These are phyloP conservation scores for Chaetomiaceae sp. DNA, from an alignment of 2,329 filamentous ascomycete genomes.

Conservation along the genomic window DNA sequence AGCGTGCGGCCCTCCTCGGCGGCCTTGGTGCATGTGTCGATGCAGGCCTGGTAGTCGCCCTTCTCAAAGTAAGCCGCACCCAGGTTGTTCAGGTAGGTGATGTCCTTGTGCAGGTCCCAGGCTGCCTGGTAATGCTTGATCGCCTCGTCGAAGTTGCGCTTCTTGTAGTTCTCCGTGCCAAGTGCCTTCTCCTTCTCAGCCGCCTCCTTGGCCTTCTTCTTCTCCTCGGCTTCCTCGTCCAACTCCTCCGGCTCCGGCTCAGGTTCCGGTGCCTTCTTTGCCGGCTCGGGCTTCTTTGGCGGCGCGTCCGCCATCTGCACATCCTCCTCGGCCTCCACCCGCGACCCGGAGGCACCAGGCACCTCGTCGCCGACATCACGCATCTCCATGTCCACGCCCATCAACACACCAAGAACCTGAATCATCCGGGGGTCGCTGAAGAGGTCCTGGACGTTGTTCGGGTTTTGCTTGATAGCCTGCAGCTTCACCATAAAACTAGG, in stretches of 20 bases:
- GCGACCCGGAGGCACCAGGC: slow-evolving; percentile 27
- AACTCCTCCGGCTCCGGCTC: slow-evolving; percentile 56
- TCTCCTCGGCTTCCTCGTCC: slow-evolving; percentile 77
- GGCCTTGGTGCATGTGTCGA: slow-evolving; percentile 81
- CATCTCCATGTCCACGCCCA: slow-evolving; percentile 89
- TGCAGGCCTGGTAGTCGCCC: slow-evolving; percentile 81
- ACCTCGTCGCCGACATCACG: slow-evolving; percentile 31
- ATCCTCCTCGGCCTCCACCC: slow-evolving; percentile 59
- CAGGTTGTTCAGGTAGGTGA: slow-evolving; percentile 95
- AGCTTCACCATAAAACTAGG: slow-evolving; percentile 86
- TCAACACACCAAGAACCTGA: slow-evolving; percentile 84
- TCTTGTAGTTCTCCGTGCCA: slow-evolving; percentile 96
- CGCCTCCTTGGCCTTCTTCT: slow-evolving; percentile 84
- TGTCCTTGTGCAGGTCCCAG: slow-evolving; percentile 92
- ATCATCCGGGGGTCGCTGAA: slow-evolving; percentile 89
- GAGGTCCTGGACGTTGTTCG: slow-evolving; percentile 68
- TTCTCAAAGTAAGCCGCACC: slow-evolving; percentile 94
- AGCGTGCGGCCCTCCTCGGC: slow-evolving; percentile 84
- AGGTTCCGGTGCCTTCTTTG: slow-evolving; percentile 52
- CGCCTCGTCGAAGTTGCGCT: slow-evolving; percentile 90
- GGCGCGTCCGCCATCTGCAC: slow-evolving; percentile 69
- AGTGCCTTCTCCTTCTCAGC: slow-evolving; percentile 92
- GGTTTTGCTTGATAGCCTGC: slow-evolving; percentile 73
- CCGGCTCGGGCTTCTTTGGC: slow-evolving; percentile 37
- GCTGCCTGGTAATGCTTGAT: slow-evolving; percentile 93